Evolutionary conservation across 1,139 yeast species (phyloP), one percentile per base, ranked within the genome.

Genomic region (Debaryomycetaceae sp.): DNA sequence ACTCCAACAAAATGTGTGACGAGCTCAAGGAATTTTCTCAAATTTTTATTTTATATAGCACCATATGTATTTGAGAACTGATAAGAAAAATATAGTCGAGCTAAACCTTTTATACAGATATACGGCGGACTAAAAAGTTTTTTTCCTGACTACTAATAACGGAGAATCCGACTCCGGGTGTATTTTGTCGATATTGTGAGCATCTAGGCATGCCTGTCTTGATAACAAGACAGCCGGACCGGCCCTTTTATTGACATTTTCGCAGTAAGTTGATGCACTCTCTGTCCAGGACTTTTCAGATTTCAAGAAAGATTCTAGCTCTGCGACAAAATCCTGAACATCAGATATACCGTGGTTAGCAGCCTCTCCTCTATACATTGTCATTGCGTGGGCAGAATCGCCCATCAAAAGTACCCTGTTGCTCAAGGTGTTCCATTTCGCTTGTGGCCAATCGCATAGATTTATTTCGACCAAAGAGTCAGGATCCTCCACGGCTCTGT

Each of bases 331-430:
- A 36, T 54, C 55, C 14, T 20, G 34, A 4, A 49, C 58, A 43
- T 57, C 61, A 6, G 58, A 47, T 23, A 57, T 56, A 1, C 61
- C 61, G 45, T 54, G 59, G 42, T 57, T 57, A 20, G 55, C 56
- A 9, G 61, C 61, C 43, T 55, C 59, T 8, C 61, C 61, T 35
- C 60, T 42, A 40, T 51, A 57, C 61, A 57, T 57, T 3, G 60
- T 56, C 59, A 54, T 55, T 9, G 60, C 60, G 43, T 57, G 60
- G 34, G 62, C 59, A 1, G 63, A 53, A 43, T 62, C 68, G 6
- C 65, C 65, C 6, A 60, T 40, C 13, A 61, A 48, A 11, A 54
- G 52, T 11, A 60, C 45, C 24, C 43, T 46, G 24, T 48, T 44
- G 5, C 41, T 41, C 24, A 42, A 33, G 5, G 43, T 38, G 17